These are phyloP conservation scores for Guillardia theta DNA, from an alignment of 78 protist species.

Conservation along the genomic window DNA sequence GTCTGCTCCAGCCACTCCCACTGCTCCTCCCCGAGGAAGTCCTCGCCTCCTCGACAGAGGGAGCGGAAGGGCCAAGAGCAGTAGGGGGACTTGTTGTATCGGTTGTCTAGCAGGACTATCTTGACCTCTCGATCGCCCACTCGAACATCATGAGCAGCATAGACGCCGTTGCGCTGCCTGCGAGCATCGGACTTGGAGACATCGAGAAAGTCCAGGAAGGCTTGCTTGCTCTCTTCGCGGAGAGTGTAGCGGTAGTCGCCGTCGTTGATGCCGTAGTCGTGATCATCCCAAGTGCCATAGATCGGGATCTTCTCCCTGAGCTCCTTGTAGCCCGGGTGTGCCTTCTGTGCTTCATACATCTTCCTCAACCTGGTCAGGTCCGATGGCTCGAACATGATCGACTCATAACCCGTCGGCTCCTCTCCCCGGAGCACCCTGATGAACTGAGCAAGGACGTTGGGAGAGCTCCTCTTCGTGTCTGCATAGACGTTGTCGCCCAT, in stretches of 20 bases:
- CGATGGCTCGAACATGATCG: not conserved
- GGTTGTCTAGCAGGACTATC: not conserved
- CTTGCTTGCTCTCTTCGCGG: not conserved
- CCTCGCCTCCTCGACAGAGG: too few relatives aligned
- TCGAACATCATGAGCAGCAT: not conserved
- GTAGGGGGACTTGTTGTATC: not conserved
- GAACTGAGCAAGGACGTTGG: not conserved
- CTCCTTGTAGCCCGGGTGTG: not conserved
- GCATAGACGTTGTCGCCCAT: not conserved
- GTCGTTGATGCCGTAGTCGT: slow-evolving; percentile 16
- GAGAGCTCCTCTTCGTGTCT: not conserved
- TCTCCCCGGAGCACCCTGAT: not conserved
- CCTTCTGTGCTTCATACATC: not conserved
- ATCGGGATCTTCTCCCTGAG: not conserved
- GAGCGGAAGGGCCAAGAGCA: not conserved
- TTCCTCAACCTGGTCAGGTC: not conserved
- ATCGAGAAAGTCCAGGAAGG: slow-evolving; percentile 37
- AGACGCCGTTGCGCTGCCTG: not conserved
- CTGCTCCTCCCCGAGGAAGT: slow-evolving; percentile 30
- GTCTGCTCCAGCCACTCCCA: slow-evolving; percentile 40
- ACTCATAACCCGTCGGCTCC: not conserved
- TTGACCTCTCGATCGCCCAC: not conserved
- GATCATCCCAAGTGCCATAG: slow-evolving; percentile 13
- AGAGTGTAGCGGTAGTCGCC: not conserved
- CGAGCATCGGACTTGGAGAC: not conserved